Evolutionary conservation across 768 basidiomycete species (phyloP), one percentile per base, ranked within the genome.

Genomic region (Russula virescens): DNA sequence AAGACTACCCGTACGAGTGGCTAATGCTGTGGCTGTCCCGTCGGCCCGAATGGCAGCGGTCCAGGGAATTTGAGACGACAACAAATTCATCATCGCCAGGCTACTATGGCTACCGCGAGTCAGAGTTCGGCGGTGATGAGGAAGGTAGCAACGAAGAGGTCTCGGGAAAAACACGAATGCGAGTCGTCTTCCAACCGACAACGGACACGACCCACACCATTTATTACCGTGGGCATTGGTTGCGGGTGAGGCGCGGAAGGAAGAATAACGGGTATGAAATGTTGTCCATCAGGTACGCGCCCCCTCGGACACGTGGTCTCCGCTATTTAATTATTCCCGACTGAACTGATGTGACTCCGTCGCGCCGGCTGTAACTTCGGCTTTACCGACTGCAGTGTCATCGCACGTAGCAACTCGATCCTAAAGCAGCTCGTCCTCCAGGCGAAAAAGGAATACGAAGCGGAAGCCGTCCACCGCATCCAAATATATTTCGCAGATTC

Each of bases 1-100:
- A 93, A 73, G 91, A 93, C 71, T 89, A 89, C 66, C 91, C 90
- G 4, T 93, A 91, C 68, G 90, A 93, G 75, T 93, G 90, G 90
- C 80, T 93, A 56, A 92, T 92, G 88, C 80, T 91, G 35, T 93
- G 90, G 90, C 83, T 93, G 53, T 89, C 89, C 47, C 85, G 89
- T 55, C 81, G 88, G 77, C 81, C 90, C 46, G 90, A 92, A 73
- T 92, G 90, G 90, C 90, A 92, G 70, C 86, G 89, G 43, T 91
- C 90, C 9, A 83, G 91, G 60, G 91, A 93, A 74, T 91, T 93
- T 64, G 91, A 93, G 75, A 91, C 90, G 0, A 93, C 91, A 19
- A 92, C 90, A 14, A 83, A 90, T 42, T 81, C 86, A 0, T 78
- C 84, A 13, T 84, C 83, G 3, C 82, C 86, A 3, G 83, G 85